phyloP scores from a whole-genome alignment of 148 eudicot species.

The Vaccinium macrocarpon region DNA sequence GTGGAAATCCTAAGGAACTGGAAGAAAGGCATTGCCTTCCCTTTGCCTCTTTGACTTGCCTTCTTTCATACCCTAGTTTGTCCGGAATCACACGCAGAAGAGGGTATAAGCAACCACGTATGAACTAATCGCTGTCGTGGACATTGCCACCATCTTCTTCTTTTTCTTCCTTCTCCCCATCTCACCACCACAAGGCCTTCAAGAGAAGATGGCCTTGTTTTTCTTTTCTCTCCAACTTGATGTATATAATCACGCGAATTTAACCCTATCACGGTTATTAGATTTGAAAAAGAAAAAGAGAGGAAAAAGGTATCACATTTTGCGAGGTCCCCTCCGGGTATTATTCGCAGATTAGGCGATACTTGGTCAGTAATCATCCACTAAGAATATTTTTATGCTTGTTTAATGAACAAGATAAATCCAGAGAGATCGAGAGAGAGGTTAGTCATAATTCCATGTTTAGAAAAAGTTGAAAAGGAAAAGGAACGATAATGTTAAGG shows the following conservation, averaged over 20 bases:
- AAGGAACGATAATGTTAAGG: not conserved
- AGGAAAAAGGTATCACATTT: conserved; percentile 6
- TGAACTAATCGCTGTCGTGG: not conserved
- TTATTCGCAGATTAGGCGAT: conserved; percentile 17
- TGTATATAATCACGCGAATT: conserved; percentile 11
- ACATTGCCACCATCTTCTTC: conserved; percentile 16
- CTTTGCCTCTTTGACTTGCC: conserved; percentile 94
- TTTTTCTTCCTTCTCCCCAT: conserved; percentile 26
- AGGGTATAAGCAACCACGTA: not conserved
- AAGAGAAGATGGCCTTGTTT: not conserved
- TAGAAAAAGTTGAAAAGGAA: not conserved
- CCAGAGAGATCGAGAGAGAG: not conserved
- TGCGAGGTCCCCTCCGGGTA: conserved; percentile 13
- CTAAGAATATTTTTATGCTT: not conserved
- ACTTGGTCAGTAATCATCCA: conserved; percentile 1
- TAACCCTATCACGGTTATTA: not conserved
- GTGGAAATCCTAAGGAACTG: conserved; percentile 16
- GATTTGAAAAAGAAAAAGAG: not conserved
- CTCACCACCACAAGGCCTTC: not conserved
- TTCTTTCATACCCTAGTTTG: not conserved
- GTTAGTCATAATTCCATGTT: not conserved
- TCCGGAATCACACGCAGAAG: not conserved
- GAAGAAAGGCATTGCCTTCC: conserved; percentile 93
- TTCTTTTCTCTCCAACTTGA: not conserved
- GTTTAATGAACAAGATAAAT: not conserved